These are phyloP conservation scores for Trichoderma virens DNA, from an alignment of 495 filamentous ascomycete genomes.

Conservation along the genomic window DNA sequence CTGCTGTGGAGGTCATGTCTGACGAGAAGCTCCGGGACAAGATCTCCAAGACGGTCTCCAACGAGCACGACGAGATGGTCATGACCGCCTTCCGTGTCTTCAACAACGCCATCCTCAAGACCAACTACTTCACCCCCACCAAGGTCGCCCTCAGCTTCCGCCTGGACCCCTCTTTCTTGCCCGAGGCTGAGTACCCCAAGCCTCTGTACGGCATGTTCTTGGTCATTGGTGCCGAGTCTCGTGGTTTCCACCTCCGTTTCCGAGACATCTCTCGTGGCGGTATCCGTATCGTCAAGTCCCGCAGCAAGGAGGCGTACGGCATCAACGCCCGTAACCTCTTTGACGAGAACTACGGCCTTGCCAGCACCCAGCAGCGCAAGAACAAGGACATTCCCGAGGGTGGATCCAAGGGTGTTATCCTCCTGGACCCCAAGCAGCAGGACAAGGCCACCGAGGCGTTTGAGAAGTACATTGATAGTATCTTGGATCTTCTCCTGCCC, in stretches of 20 bases:
- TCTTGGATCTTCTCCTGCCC: conserved; percentile 86
- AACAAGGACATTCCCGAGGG: conserved; percentile 99
- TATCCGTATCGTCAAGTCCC: conserved; percentile 96
- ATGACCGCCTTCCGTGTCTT: conserved; percentile 96
- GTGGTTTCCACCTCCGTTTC: conserved; percentile 96
- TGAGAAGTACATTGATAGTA: conserved; percentile 98
- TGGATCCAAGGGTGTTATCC: conserved; percentile 94
- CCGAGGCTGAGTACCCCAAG: conserved; percentile 85
- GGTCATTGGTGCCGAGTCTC: conserved; percentile 91
- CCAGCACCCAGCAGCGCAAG: conserved; percentile 98
- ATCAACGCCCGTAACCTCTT: conserved; percentile 96
- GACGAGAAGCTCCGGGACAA: conserved; percentile 69
- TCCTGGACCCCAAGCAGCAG: conserved; percentile 88
- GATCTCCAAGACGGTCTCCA: conserved; percentile 72
- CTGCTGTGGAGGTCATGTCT: conserved; percentile 66
- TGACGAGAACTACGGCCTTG: conserved; percentile 97
- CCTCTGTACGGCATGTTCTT: conserved; percentile 97
- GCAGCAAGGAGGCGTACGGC: conserved; percentile 86
- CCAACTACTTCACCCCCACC: conserved; percentile 98
- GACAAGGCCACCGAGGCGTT: conserved; percentile 87
- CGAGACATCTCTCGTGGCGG: conserved; percentile 94
- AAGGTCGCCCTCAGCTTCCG: conserved; percentile 98
- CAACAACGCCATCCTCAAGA: conserved; percentile 85
- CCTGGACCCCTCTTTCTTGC: conserved; percentile 80
- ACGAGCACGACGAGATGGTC: conserved; percentile 97